Evolutionary conservation across 2,329 filamentous ascomycete species (phyloP).

Genomic region (Diplodia corticola): DNA sequence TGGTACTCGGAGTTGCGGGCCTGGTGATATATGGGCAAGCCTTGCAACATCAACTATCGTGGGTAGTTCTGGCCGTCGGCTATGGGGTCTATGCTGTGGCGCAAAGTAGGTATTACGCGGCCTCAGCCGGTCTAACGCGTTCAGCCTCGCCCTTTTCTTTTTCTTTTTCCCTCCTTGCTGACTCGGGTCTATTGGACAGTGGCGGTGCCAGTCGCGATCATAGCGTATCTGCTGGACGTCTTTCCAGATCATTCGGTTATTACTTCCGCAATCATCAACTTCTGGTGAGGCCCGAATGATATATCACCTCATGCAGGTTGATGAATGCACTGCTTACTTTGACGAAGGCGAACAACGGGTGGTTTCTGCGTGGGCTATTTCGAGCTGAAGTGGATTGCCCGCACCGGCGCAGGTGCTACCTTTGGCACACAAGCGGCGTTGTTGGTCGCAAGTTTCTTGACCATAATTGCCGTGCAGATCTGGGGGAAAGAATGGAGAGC

Average conservation of each 20-base stretch:
- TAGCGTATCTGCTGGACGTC: conserved; percentile 37
- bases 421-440: conserved; percentile 41
- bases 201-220: conserved; percentile 28
- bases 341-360: conserved; percentile 30
- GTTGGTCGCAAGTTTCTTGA: conserved; percentile 28
- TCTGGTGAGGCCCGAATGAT: conserved; percentile 20
- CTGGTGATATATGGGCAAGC: conserved; percentile 37
- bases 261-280: conserved; percentile 36
- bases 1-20: conserved; percentile 34
- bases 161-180: background rate
- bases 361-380: conserved; percentile 41
- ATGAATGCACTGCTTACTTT: conserved; percentile 6
- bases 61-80: conserved; percentile 35
- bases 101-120: conserved; percentile 13
- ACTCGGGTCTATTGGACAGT: background rate
- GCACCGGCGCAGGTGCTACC: conserved; percentile 33
- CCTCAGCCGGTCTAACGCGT: background rate
- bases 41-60: conserved; percentile 36
- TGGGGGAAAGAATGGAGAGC: conserved; percentile 6
- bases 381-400: conserved; percentile 36
- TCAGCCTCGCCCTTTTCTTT: background rate
- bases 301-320: background rate
- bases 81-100: conserved; percentile 31
- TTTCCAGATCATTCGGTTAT: conserved; percentile 36
- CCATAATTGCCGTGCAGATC: conserved; percentile 4